phyloP scores from a whole-genome alignment of 331 rosid genomes.

The Telfairia occidentalis region DNA sequence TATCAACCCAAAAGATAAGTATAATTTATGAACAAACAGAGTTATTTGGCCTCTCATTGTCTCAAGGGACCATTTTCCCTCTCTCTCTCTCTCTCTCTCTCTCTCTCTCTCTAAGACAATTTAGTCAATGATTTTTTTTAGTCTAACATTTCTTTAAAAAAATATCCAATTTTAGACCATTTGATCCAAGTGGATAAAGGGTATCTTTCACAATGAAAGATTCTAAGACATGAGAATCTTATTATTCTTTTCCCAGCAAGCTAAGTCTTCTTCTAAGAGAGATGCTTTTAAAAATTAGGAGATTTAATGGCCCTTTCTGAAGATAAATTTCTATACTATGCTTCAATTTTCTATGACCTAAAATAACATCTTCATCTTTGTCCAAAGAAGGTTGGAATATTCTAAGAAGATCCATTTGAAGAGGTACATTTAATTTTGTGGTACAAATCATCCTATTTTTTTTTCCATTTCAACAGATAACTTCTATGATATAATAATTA shows the following conservation, averaged over 20 bases:
- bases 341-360: background rate
- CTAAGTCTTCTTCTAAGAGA: background rate
- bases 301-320: background rate
- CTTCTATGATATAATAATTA: background rate
- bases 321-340: background rate
- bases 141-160: background rate
- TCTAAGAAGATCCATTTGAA: background rate
- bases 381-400: background rate
- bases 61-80: slow-evolving; percentile 8
- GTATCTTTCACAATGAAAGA: slow-evolving; percentile 9
- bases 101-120: background rate
- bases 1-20: background rate
- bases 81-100: background rate
- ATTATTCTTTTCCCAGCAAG: background rate
- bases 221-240: background rate
- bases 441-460: background rate
- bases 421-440: background rate
- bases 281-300: background rate
- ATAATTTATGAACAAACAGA: background rate
- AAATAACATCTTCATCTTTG: background rate
- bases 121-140: background rate
- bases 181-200: background rate
- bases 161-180: background rate
- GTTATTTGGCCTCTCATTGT: background rate
- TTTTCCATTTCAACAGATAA: background rate